Percentiles rank a stretch among this genome's conserved stretches.
phyloP scores from a whole-genome alignment of 768 basidiomycete genomes.

The Fomitopsis serialis region DNA sequence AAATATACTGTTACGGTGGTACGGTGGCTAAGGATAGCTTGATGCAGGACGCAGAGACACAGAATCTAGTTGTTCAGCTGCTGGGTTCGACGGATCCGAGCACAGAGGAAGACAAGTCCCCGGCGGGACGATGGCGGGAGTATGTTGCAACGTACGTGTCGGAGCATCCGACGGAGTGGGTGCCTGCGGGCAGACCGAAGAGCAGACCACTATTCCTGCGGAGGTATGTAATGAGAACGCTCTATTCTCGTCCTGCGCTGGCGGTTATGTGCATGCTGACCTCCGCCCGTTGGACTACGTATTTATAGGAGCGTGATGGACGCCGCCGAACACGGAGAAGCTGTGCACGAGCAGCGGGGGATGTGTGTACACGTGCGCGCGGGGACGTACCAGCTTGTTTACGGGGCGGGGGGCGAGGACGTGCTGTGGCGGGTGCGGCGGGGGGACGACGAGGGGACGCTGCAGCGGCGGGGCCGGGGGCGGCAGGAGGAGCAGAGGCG shows the following conservation, averaged over 20 bases:
- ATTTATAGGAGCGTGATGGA: constrained; percentile 50
- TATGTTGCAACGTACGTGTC: constrained; percentile 73
- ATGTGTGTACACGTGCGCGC: constrained; percentile 52
- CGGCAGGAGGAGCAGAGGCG: constrained; percentile 56
- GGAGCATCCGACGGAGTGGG: constrained; percentile 69
- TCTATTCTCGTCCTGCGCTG: constrained; percentile 5
- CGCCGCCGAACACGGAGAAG: constrained; percentile 20
- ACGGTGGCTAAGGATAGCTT: background rate
- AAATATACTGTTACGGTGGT: background rate
- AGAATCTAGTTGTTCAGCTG: constrained; percentile 56
- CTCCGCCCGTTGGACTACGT: constrained; percentile 21
- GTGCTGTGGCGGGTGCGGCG: constrained; percentile 36
- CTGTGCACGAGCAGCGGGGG: constrained; percentile 28
- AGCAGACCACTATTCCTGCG: constrained; percentile 48
- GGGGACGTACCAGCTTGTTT: constrained; percentile 64
- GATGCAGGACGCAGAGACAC: constrained; percentile 46
- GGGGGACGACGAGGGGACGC: constrained; percentile 26
- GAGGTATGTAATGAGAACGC: constrained; percentile 37
- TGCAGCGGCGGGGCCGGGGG: constrained; percentile 34
- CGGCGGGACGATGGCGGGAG: constrained; percentile 59
- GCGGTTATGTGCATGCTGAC: constrained; percentile 11
- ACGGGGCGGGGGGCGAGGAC: constrained; percentile 65
- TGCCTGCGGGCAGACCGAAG: constrained; percentile 34
- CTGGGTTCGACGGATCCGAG: constrained; percentile 63
- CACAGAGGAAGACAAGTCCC: constrained; percentile 45